These are phyloP conservation scores for Exserohilum turcica DNA, from an alignment of 2,329 filamentous ascomycete genomes.

Conservation along the genomic window DNA sequence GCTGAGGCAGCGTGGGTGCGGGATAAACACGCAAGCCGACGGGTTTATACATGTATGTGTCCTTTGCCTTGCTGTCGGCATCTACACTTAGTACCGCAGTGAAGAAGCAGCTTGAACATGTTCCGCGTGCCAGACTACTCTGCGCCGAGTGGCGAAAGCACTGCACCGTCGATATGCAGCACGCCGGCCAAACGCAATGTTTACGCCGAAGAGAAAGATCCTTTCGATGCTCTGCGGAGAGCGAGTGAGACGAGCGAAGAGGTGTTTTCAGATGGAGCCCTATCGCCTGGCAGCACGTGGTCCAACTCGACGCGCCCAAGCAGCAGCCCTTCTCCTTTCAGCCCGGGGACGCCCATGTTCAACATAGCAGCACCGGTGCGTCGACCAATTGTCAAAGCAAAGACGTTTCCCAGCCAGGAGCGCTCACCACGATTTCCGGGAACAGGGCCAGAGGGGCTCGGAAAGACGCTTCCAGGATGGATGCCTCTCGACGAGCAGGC, in stretches of 20 bases:
- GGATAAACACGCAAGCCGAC: neutral
- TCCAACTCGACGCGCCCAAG: constrained; percentile 1
- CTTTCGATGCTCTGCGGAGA: neutral
- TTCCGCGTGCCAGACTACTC: neutral
- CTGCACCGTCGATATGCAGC: neutral
- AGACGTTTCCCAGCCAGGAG: constrained; percentile 2
- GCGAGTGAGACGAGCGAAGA: neutral
- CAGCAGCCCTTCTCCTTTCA: constrained; percentile 3
- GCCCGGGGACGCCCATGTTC: neutral
- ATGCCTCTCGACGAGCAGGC: constrained; percentile 20
- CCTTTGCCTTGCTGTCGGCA: neutral
- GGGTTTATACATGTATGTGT: neutral
- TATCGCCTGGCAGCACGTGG: constrained; percentile 7
- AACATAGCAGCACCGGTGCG: neutral
- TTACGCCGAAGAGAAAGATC: neutral
- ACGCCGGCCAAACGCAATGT: neutral
- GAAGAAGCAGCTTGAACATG: neutral
- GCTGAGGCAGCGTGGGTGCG: neutral
- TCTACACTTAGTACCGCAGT: neutral
- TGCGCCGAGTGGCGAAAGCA: neutral
- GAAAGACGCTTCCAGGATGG: constrained; percentile 19
- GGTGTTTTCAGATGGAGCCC: neutral
- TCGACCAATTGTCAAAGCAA: neutral
- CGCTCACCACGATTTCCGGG: neutral
- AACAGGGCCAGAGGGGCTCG: neutral